Evolutionary conservation across 106 monocot species (phyloP).

Genomic region (Cymbidium sinense): DNA sequence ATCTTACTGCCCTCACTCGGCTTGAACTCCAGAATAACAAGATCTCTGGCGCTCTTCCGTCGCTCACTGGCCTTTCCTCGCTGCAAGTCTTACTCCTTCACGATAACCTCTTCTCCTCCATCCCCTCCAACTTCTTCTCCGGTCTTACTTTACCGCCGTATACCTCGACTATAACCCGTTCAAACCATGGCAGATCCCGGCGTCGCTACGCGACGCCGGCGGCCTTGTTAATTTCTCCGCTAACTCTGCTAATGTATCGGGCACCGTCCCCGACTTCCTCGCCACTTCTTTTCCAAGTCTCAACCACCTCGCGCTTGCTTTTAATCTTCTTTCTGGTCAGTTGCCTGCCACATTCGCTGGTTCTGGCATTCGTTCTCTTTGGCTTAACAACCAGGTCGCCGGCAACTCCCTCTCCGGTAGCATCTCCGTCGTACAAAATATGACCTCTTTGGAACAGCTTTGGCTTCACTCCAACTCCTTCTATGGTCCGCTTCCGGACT

Average conservation of each 20-base stretch:
- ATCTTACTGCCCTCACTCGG: slow-evolving; percentile 44
- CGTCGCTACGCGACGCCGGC: slow-evolving; percentile 13
- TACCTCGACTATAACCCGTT: slow-evolving; percentile 59
- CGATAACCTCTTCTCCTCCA: slow-evolving; percentile 43
- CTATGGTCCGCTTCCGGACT: slow-evolving; percentile 52
- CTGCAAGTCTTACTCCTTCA: slow-evolving; percentile 53
- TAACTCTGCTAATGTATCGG: slow-evolving; percentile 42
- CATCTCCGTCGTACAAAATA: slow-evolving; percentile 34
- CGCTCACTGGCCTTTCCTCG: slow-evolving; percentile 29
- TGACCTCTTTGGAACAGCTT: slow-evolving; percentile 37
- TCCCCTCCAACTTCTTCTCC: slow-evolving; percentile 44
- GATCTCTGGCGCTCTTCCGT: slow-evolving; percentile 40
- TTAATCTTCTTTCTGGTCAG: slow-evolving; percentile 25
- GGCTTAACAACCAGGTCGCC: slow-evolving; percentile 56
- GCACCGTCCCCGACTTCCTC: slow-evolving; percentile 30
- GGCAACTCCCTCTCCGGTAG: slow-evolving; percentile 20
- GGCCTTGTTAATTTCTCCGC: slow-evolving; percentile 58
- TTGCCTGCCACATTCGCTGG: slow-evolving; percentile 4
- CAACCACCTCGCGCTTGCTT: slow-evolving; percentile 27
- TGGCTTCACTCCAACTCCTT: slow-evolving; percentile 62
- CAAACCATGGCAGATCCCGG: slow-evolving; percentile 37
- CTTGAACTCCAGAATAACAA: slow-evolving; percentile 50
- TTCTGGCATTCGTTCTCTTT: slow-evolving; percentile 32
- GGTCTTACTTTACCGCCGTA: slow-evolving; percentile 29
- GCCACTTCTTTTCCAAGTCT: slow-evolving; percentile 29